Evolutionary conservation across 768 basidiomycete species (phyloP).

Genomic region (Asterophora lycoperdoides): DNA sequence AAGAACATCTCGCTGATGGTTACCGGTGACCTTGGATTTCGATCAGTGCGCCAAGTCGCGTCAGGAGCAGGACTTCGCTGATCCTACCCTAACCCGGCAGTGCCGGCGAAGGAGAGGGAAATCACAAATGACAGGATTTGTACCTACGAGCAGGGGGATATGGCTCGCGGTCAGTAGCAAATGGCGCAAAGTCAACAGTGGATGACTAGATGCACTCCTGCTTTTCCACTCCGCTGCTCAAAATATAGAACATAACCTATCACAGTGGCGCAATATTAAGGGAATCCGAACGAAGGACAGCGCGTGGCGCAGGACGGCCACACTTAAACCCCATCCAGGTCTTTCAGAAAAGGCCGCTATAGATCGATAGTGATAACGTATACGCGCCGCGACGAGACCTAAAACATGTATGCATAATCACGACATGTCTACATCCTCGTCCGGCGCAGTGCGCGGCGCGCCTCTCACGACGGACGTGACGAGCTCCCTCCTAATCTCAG

Average conservation of each 20-base stretch:
- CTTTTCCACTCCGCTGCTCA: too few relatives aligned
- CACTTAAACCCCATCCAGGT: too few relatives aligned
- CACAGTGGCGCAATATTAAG: neutral
- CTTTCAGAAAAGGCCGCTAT: too few relatives aligned
- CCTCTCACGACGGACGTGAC: constrained; percentile 84
- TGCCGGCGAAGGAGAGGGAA: neutral
- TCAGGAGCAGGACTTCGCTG: constrained; percentile 4
- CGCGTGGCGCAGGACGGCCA: too few relatives aligned
- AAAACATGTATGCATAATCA: constrained; percentile 21
- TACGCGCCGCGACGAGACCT: neutral
- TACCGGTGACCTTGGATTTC: neutral
- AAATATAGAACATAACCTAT: neutral
- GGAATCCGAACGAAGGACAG: too few relatives aligned
- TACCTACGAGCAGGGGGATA: too few relatives aligned
- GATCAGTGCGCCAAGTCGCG: constrained; percentile 4
- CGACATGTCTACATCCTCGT: constrained; percentile 64
- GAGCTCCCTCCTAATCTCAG: constrained; percentile 88
- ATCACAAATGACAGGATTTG: neutral
- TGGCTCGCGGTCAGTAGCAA: neutral
- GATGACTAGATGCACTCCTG: too few relatives aligned
- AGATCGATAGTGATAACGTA: too few relatives aligned
- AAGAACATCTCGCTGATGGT: neutral
- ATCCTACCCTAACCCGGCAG: neutral
- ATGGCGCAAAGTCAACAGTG: too few relatives aligned
- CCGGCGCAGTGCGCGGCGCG: constrained; percentile 62